These are phyloP conservation scores for Oryza longistaminata DNA, from an alignment of 176 grass and related monocot genomes.

Conservation along the genomic window DNA sequence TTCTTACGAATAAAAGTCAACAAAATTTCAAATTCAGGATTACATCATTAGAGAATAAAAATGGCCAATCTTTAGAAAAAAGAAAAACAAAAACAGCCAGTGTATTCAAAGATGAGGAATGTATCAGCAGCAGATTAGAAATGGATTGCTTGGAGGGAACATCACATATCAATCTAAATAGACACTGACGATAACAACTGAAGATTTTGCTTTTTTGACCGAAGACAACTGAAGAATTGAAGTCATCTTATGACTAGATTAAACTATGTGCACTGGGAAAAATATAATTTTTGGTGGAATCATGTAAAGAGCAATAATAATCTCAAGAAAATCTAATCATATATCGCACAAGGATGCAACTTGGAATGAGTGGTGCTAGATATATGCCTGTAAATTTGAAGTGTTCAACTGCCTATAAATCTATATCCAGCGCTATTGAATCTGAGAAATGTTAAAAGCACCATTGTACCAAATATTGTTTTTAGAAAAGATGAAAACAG, in stretches of 20 bases:
- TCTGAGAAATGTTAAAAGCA: not conserved
- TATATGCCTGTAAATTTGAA: slow-evolving; percentile 1
- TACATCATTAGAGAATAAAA: not conserved
- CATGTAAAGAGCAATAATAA: not conserved
- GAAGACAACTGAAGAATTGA: not conserved
- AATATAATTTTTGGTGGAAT: not conserved
- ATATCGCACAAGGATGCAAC: not conserved
- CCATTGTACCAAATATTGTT: not conserved
- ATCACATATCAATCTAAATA: not conserved
- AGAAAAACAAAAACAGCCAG: not conserved
- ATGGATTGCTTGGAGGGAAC: slow-evolving; percentile 2
- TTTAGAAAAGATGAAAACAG: slow-evolving; percentile 1
- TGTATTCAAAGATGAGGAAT: slow-evolving; percentile 17
- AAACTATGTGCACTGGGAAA: not conserved
- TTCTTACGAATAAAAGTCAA: slow-evolving; percentile 6
- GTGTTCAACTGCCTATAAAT: not conserved
- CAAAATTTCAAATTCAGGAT: slow-evolving; percentile 5
- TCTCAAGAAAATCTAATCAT: not conserved
- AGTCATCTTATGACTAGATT: not conserved
- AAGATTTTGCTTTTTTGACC: not conserved
- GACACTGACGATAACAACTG: not conserved
- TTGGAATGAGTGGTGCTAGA: not conserved
- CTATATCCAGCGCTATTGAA: not conserved
- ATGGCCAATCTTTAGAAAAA: not conserved
- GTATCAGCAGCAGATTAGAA: not conserved